Evolutionary conservation across 331 rosid genomes (phyloP), one percentile per base, ranked within the genome.

Genomic region (Prunus yedoensis): DNA sequence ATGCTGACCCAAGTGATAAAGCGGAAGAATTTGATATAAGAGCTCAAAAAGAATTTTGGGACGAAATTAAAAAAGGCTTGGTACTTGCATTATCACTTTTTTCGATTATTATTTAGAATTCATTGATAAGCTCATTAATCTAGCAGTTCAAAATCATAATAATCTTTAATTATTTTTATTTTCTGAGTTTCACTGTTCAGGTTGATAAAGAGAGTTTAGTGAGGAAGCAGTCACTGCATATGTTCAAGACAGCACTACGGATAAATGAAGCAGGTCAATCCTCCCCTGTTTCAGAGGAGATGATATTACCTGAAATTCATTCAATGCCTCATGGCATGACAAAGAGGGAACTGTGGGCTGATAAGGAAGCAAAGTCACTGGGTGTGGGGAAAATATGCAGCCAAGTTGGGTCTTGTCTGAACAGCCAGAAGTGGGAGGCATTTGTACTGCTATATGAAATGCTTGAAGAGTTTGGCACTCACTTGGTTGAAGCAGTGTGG

Each of bases 401-500:
- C 62, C 78, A 80, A 71, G 83, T 77, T 66, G 90, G 84, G 69
- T 66, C 77, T 70, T 73, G 70, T 70, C 81, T 80, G 51, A 80
- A 84, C 81, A 76, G 85, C 83, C 84, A 89, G 74, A 85, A 81
- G 71, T 94, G 98, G 97, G 92, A 86, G 76, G 98, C 92, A 32
- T 94, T 91, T 74, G 83, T 91, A 50, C 93, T 94, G 78, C 77
- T 94, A 52, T 91, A 94, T 76, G 98, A 94, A 81, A 94, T 94
- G 97, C 98, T 94, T 71, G 98, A 94, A 85, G 98, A 91, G 84
- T 94, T 86, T 88, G 98, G 97, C 66, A 91, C 95, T 73, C 98
- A 94, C 85, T 86, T 94, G 81, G 94, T 94, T 89, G 97, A 94
- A 84, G 98, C 97, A 67, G 98, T 97, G 58, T 94, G 98, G 98